Evolutionary conservation across 1,284 basidiomycete genomes (phyloP), one percentile per base, ranked within the genome.

Genomic region (Pterula multifida): DNA sequence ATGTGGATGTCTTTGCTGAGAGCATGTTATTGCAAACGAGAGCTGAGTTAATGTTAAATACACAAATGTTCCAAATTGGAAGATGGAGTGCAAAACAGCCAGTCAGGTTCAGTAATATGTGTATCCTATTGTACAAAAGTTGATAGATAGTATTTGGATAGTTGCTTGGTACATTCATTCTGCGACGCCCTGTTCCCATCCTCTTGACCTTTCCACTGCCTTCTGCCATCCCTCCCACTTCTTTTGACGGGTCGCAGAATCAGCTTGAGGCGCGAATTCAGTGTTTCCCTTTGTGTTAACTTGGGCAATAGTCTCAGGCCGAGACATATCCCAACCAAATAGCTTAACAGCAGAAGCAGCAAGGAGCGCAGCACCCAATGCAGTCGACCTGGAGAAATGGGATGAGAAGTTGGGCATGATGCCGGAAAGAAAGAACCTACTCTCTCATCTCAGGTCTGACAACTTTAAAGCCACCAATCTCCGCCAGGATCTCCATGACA

Each of bases 371-470:
- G 92, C 91, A n/a, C 95, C 95, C 36, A 98, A 73, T 3, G 96
- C 95, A 3, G 95, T 98, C 6, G 90, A 93, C 65, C 87, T 90
- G 54, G 3, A 26, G 6, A 23, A 32, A 48, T 39, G 48, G 49
- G 24, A 55, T 50, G 22, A 36, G 26, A 51, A 53, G 25, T 28
- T 12, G 32, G 36, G 21, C 11, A 17, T 25, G 6, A 17, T 24
- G 50, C 24, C 23, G 11, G 12, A 11, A 17, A 19, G 12, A 53
- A 21, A 22, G 45, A 47, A 76, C 83, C 55, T 58, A 88, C 87
- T 98, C 95, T 63, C 94, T 75, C 95, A 98, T 98, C 61, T 91
- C 85, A 13, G 95, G 94, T 50, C 95, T 75, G 54, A 94, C 72
- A 52, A 98, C 90, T 21, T 80, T 80, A 67, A 97, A 94, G 11